These are phyloP conservation scores for Botryotinia globosa DNA, from an alignment of 2,329 filamentous ascomycete genomes.

Conservation along the genomic window DNA sequence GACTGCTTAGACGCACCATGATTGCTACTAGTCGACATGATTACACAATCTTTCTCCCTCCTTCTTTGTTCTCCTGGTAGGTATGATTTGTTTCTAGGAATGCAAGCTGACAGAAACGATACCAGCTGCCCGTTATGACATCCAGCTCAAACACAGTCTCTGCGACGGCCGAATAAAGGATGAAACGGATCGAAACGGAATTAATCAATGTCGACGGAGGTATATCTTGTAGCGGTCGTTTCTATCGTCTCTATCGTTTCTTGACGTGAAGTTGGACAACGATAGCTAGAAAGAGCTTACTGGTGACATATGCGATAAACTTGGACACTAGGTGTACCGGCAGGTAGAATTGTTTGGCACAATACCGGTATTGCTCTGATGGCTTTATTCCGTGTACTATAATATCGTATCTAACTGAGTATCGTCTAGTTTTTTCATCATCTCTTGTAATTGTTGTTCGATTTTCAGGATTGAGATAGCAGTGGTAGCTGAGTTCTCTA, in stretches of 20 bases:
- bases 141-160: neutral
- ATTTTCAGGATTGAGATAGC: neutral
- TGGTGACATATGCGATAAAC: neutral
- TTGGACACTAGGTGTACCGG: neutral
- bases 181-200: too few species aligned
- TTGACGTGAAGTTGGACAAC: neutral
- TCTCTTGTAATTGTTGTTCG: neutral
- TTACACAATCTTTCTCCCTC: neutral
- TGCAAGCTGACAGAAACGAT: conserved; percentile 6
- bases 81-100: neutral
- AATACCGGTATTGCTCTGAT: neutral
- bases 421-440: neutral
- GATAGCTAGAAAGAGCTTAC: neutral
- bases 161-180: too few species aligned
- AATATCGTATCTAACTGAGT: conserved; percentile 2
- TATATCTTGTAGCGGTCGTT: too few species aligned
- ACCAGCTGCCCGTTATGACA: neutral
- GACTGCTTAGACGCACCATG: neutral
- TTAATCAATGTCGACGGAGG: too few species aligned
- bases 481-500: neutral
- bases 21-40: neutral
- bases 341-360: neutral
- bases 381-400: neutral
- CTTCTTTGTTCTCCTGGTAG: neutral
- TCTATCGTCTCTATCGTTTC: neutral